Conservation (phyloP, 129 eudicot species). For the Silybum marianum region DNA sequence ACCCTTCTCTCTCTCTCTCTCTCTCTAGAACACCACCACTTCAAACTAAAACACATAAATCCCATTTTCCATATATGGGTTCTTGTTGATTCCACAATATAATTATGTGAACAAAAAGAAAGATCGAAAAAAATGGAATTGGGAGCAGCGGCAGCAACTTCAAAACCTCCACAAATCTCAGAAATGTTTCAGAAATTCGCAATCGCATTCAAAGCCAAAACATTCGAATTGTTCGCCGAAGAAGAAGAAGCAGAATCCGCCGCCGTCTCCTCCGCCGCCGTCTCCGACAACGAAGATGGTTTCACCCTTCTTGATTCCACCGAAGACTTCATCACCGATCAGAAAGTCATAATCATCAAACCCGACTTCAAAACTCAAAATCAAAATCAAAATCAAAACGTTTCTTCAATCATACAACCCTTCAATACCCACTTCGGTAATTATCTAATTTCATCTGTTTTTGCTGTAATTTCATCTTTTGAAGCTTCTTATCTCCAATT, state of each 20-base stretch:
- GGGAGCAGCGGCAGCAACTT: constrained; percentile 22
- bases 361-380: constrained; percentile 51
- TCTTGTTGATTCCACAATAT: background rate
- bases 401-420: constrained; percentile 33
- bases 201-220: constrained; percentile 83
- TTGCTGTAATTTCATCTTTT: constrained; percentile 81
- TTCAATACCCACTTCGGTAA: constrained; percentile 46
- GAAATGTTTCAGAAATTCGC: constrained; percentile 92
- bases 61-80: background rate
- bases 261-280: constrained; percentile 33
- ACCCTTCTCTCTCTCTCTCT: background rate
- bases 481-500: constrained; percentile 90
- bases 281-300: constrained; percentile 43
- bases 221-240: constrained; percentile 84
- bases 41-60: constrained; percentile 15
- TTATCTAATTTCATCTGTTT: constrained; percentile 62
- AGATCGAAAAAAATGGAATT: constrained; percentile 52
- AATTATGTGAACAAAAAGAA: constrained; percentile 5
- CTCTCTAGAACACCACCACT: background rate
- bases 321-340: constrained; percentile 79
- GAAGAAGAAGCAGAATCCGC: constrained; percentile 44
- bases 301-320: constrained; percentile 69
- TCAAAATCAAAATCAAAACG: constrained; percentile 14
- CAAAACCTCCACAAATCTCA: constrained; percentile 84
- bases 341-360: constrained; percentile 82